Conservation (phyloP, 768 basidiomycete genomes). For the Candolleomyces aberdarensis region DNA sequence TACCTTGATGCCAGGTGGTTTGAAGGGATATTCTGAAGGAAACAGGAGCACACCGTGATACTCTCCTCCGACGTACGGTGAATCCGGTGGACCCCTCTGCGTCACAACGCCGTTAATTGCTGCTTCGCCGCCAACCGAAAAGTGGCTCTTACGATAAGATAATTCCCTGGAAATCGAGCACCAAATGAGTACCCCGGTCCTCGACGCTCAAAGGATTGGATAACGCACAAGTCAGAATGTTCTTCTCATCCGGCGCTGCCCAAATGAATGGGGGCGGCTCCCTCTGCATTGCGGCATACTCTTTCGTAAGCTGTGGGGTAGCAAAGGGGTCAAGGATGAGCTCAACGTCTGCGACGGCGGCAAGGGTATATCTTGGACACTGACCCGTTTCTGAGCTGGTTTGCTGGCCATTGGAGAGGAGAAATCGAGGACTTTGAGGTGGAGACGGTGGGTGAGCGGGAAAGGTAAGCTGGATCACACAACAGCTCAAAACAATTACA, state of each 20-base stretch:
- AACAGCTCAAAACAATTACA: neutral
- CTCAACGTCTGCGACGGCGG: neutral
- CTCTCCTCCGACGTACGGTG: constrained; percentile 88
- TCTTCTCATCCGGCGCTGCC: constrained; percentile 96
- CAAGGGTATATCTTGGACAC: constrained; percentile 7
- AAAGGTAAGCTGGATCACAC: constrained; percentile 2
- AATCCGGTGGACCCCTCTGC: constrained; percentile 92
- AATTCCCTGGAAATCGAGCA: constrained; percentile 68
- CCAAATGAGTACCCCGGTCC: neutral
- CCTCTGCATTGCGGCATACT: constrained; percentile 88
- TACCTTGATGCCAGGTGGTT: constrained; percentile 95
- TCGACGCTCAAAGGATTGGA: constrained; percentile 1
- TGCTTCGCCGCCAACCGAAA: constrained; percentile 3
- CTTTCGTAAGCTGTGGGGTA: constrained; percentile 65
- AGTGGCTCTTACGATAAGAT: constrained; percentile 68
- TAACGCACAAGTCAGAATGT: constrained; percentile 86
- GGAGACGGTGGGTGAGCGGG: constrained; percentile 4
- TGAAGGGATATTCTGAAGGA: constrained; percentile 94
- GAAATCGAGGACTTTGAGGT: neutral
- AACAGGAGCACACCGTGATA: constrained; percentile 93
- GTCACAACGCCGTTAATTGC: constrained; percentile 13
- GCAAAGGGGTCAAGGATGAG: constrained; percentile 4
- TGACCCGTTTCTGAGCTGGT: constrained; percentile 81
- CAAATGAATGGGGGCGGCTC: constrained; percentile 95
- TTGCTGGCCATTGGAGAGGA: constrained; percentile 71